Evolutionary conservation across 495 filamentous ascomycete species (phyloP), one percentile per base, ranked within the genome.

Genomic region (Clavariopsis aquatica): DNA sequence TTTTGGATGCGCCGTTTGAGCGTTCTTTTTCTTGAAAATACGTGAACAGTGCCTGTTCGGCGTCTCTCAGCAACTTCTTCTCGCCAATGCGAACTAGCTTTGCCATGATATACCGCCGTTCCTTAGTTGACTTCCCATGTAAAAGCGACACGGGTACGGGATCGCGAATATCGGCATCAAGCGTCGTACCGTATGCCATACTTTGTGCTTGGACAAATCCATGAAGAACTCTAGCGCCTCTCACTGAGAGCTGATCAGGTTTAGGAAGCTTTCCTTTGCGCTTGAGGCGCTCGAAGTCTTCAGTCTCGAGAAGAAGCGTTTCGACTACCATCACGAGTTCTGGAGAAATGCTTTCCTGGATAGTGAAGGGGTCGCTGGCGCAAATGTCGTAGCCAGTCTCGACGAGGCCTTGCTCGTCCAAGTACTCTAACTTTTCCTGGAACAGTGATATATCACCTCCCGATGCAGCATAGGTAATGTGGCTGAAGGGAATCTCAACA

Each of bases 81-180:
- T 96, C 93, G 9, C 92, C 93, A 36, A 86, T 75, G 49, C 92
- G 84, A 36, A 96, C 89, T 64, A 89, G 78, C 2, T 91, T 69
- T 0, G 92, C 92, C 87, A 91, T 92, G 46, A 73, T 80, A 41
- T 68, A 77, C 52, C 88, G 77, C 24, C 49, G 49, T 34, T 60
- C 43, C 29, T 51, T 45, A 5, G 26, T 9, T 4, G 43, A 49
- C 10, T 9, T 19, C 2, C 28, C 2, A 6, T 13, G 27, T 10
- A n/a, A 28, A 6, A 38, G 10, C 9, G 56, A 56, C 2, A 60
- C 17, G 6, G 15, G 20, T 4, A 4, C 49, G 23, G 13, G n/a
- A n/a, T 41, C 71, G 68, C 29, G 62, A 65, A 43, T 79, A 28
- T 96, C 92, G 23, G 90, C 80, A 20, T 80, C 77, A 28, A 90